Evolutionary conservation across 2,329 filamentous ascomycete genomes (phyloP), one percentile per base, ranked within the genome.

Genomic region (Biscogniauxia mediterranea): DNA sequence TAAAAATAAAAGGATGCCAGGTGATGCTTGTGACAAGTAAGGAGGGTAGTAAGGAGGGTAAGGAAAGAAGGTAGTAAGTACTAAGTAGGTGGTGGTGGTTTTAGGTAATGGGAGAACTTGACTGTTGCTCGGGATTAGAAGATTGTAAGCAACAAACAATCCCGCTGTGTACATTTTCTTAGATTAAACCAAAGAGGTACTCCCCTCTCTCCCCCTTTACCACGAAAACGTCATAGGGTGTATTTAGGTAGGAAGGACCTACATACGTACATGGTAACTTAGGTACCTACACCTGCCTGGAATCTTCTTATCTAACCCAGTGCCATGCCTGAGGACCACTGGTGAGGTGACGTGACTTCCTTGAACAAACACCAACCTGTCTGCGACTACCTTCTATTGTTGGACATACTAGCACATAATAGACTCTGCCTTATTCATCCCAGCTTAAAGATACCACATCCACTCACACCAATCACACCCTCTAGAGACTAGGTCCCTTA

Each of bases 71-170:
- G 32, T 38, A 6, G 32, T 38, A 6, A 6, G 32, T 38, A 3
- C 5, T 38, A 38, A 9, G 13, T 38, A 38, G 32, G 32, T 11
- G 28, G 19, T 50, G 19, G 55, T 25, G 21, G 56, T 17, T 2
- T 52, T 7, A n/a, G n/a, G 5, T 7, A 25, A 28, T 52, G 28
- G n/a, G 58, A 57, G 60, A 62, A 64, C 55, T 58, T 52, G 55
- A 55, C 57, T 57, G 52, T 55, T 56, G 5, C 38, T 25, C 15
- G 19, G 32, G 20, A 23, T 32, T 26, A 5, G 38, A 28, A 52
- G 52, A 56, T 32, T 53, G 53, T 26, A 46, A 42, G 56, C 52
- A 55, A 52, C 58, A 63, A 60, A 25, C 54, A 60, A 26, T 54
- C 52, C 50, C 11, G 52, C 52, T 23, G 60, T 60, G 61, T 57